phyloP scores from a whole-genome alignment of 108 stramenopile species.

The Cylindrotheca closterium region DNA sequence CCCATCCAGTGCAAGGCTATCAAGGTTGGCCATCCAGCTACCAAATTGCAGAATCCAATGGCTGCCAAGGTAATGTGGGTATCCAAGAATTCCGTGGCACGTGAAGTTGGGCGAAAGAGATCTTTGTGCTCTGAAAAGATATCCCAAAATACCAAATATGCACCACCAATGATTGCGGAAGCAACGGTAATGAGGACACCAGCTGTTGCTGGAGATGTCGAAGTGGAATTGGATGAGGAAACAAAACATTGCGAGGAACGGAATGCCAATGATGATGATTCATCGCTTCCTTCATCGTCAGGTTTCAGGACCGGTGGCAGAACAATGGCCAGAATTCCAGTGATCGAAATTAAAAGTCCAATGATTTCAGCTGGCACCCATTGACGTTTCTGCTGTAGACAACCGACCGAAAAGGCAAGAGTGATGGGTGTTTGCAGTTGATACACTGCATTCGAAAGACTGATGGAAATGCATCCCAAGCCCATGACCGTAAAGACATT shows the following conservation, averaged over 20 bases:
- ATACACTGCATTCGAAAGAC: slow-evolving; percentile 34
- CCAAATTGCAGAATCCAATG: slow-evolving; percentile 30
- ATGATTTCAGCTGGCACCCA: slow-evolving; percentile 12
- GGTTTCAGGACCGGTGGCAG: slow-evolving; percentile 14
- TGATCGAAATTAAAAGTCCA: slow-evolving; percentile 13
- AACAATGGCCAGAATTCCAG: slow-evolving; percentile 25
- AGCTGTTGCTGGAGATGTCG: neutral
- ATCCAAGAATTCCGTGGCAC: slow-evolving; percentile 18
- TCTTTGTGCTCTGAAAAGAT: neutral
- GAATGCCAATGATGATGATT: neutral
- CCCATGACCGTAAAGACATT: slow-evolving; percentile 25
- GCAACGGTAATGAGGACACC: slow-evolving; percentile 18
- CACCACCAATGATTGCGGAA: slow-evolving; percentile 20
- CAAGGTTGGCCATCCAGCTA: slow-evolving; percentile 22
- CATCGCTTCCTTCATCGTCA: neutral
- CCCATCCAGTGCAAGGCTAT: slow-evolving; percentile 15
- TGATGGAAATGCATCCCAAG: slow-evolving; percentile 30
- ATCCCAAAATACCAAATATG: slow-evolving; percentile 26
- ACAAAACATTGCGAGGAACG: neutral
- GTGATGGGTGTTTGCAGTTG: slow-evolving; percentile 27
- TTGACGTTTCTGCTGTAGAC: neutral
- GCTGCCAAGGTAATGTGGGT: slow-evolving; percentile 27
- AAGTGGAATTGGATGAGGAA: neutral
- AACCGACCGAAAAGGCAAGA: slow-evolving; percentile 12
- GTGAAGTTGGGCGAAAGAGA: neutral